phyloP scores from a whole-genome alignment of 1,284 basidiomycete genomes.

The Leccinum cinnamomeum region DNA sequence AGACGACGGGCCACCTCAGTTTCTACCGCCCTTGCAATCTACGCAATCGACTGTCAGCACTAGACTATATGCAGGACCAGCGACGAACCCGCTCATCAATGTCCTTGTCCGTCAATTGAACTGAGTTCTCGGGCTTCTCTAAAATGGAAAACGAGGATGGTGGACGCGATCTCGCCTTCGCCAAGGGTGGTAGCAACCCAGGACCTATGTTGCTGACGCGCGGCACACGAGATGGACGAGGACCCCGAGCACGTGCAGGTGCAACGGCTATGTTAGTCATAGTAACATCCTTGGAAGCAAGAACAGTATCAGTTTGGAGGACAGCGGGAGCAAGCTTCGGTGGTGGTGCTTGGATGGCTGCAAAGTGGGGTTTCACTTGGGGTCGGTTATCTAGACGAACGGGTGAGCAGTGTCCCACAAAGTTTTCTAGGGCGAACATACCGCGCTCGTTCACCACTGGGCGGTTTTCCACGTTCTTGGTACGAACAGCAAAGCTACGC shows the following conservation, averaged over 20 bases:
- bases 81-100: slow-evolving; percentile 66
- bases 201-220: slow-evolving; percentile 32
- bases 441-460: slow-evolving; percentile 73
- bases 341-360: slow-evolving; percentile 50
- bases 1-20: slow-evolving; percentile 66
- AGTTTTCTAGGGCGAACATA: slow-evolving; percentile 30
- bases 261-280: slow-evolving; percentile 9
- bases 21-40: slow-evolving; percentile 74
- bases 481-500: slow-evolving; percentile 70
- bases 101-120: slow-evolving; percentile 61
- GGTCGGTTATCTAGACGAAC: slow-evolving; percentile 51
- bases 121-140: slow-evolving; percentile 25
- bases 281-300: slow-evolving; percentile 15
- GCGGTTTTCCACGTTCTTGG: slow-evolving; percentile 79
- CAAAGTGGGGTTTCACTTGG: slow-evolving; percentile 56
- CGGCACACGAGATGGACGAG: slow-evolving; percentile 35
- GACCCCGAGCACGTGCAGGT: slow-evolving; percentile 35
- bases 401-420: not conserved
- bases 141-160: slow-evolving; percentile 16
- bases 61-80: not conserved
- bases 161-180: slow-evolving; percentile 23
- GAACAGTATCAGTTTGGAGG: slow-evolving; percentile 27
- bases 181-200: slow-evolving; percentile 24
- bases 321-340: slow-evolving; percentile 47
- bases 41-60: not conserved